Evolutionary conservation across 164 flowering plant species (phyloP), one percentile per base, ranked within the genome.

Genomic region (Umbilicus rupestris): DNA sequence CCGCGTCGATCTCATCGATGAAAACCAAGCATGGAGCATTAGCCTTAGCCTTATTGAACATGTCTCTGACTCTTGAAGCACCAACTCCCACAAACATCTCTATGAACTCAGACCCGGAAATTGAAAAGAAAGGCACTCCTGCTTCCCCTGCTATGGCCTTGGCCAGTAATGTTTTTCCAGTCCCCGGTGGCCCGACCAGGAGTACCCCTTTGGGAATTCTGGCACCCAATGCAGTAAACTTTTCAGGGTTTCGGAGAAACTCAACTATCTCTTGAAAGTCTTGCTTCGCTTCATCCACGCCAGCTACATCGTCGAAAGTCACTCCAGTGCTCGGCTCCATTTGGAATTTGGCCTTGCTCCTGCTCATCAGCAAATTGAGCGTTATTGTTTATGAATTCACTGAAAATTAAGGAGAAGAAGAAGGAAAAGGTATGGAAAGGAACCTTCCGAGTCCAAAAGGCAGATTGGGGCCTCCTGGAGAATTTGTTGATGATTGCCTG

Each of bases 11-110:
- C 81, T 90, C 97, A 84, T 90, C 97, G 71, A 87, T 90, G 77
- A 90, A 90, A 0, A 90, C 97, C 70, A 88, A 86, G 85, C 97
- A 90, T 0, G 97, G 97, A 52, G 97, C 92, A 76, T 90, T 90
- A 68, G 86, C 97, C 71, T 90, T 90, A 49, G 97, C 97, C 75
- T 90, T 90, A 81, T 88, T 90, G 79, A 90, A 90, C 66, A 90
- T 88, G 81, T 90, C 97, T 72, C 97, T 92, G 29, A 90, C 97
- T 68, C 97, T 72, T 39, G 94, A 90, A 19, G 96, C 96, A 79
- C 96, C 96, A 69, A 90, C 93, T 80, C 96, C 96, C 63, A 90
- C 93, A 82, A 90, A 90, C 96, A 90, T 90, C 79, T 90, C 96
- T 68, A 90, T 91, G 79, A 90, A 90, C 73, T 87, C 96, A 20